phyloP scores from a whole-genome alignment of 768 basidiomycete genomes.

The Boletus pseudo-olivaceus region DNA sequence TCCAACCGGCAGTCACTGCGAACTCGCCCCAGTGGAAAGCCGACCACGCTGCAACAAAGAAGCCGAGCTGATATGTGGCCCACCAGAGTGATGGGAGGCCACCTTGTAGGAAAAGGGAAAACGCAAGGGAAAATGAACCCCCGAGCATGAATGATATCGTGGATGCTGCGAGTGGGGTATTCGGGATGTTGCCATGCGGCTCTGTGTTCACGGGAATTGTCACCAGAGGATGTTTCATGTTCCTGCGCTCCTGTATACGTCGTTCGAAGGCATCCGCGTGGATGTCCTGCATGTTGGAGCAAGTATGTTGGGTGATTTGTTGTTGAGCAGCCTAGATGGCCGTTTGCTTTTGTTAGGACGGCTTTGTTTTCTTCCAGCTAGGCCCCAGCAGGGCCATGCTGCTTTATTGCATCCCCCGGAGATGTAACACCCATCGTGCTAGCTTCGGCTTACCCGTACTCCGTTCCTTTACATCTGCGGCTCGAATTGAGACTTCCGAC shows the following conservation, averaged over 20 bases:
- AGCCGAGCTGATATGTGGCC: slow-evolving; percentile 73
- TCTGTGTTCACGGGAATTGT: slow-evolving; percentile 46
- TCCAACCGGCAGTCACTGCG: slow-evolving; percentile 94
- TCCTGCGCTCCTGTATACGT: slow-evolving; percentile 41
- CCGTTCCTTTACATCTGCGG: slow-evolving; percentile 24
- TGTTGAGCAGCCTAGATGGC: too few species aligned
- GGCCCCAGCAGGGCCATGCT: slow-evolving; percentile 17
- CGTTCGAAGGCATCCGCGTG: slow-evolving; percentile 37
- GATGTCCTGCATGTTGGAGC: slow-evolving; percentile 30
- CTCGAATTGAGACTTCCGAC: slow-evolving; percentile 34
- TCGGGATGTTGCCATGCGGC: slow-evolving; percentile 65
- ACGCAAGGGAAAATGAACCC: slow-evolving; percentile 57
- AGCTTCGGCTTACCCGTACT: background rate
- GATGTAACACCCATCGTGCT: slow-evolving; percentile 11
- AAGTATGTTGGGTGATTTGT: background rate
- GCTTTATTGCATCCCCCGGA: slow-evolving; percentile 3
- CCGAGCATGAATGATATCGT: slow-evolving; percentile 86
- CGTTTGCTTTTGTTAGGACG: slow-evolving; percentile 19
- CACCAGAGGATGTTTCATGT: slow-evolving; percentile 42
- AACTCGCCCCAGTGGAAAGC: slow-evolving; percentile 94
- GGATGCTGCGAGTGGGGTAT: slow-evolving; percentile 79
- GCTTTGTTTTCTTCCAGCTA: background rate
- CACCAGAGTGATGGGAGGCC: slow-evolving; percentile 50
- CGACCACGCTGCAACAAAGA: slow-evolving; percentile 81
- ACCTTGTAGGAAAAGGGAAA: slow-evolving; percentile 46